phyloP scores from a whole-genome alignment of 2,329 filamentous ascomycete species.

The Setomelanomma holmii region DNA sequence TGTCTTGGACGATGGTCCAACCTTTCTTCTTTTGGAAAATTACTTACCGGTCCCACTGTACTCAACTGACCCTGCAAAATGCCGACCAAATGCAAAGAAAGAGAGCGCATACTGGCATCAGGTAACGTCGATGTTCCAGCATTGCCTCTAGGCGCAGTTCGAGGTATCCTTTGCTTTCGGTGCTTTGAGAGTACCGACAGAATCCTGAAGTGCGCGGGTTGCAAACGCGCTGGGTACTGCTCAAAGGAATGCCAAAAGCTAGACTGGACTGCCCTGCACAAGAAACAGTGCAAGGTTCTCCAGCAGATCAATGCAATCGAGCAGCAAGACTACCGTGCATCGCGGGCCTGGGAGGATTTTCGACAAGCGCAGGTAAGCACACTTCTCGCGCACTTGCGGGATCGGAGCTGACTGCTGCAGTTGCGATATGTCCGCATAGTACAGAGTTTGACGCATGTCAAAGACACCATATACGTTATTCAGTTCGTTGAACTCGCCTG shows the following conservation, averaged over 20 bases:
- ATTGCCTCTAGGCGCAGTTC: constrained; percentile 22
- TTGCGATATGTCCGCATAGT: constrained; percentile 15
- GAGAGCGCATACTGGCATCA: constrained; percentile 20
- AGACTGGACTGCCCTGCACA: constrained; percentile 24
- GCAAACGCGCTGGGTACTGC: constrained; percentile 25
- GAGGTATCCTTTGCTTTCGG: constrained; percentile 24
- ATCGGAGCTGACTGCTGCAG: constrained; percentile 2
- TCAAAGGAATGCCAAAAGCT: constrained; percentile 28
- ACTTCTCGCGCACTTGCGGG: too few species aligned
- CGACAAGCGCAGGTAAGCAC: constrained; percentile 11
- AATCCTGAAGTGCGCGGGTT: constrained; percentile 21
- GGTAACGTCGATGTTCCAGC: constrained; percentile 16
- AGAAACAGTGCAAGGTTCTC: constrained; percentile 27
- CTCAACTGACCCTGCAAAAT: neutral
- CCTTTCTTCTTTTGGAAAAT: neutral
- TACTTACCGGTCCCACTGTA: neutral
- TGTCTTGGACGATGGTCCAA: too few species aligned
- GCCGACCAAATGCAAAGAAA: constrained; percentile 25
- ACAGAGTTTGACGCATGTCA: constrained; percentile 4
- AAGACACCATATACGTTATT: constrained; percentile 15
- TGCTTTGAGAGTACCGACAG: constrained; percentile 21
- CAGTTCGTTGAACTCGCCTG: constrained; percentile 16
- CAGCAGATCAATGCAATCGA: constrained; percentile 20
- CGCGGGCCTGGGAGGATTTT: constrained; percentile 22
- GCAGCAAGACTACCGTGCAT: constrained; percentile 17